Base-by-base conservation (phyloP, 2,329 filamentous ascomycete species). In the Onygena corvina region DNA sequence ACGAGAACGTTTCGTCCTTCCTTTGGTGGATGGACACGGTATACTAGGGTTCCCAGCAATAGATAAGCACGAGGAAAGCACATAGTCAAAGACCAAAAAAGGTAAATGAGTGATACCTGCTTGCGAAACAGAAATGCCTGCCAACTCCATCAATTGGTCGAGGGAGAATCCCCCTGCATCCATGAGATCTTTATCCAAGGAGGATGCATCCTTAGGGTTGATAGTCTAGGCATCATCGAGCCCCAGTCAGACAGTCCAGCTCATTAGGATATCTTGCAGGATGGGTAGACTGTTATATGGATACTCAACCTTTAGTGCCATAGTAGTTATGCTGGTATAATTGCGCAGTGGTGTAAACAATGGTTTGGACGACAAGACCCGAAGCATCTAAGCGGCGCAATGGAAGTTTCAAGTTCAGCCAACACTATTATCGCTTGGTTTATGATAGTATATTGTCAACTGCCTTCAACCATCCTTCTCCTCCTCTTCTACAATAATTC, bases 81-180 rank as follows among this genome's bases (percentile, higher is more conserved):
- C 7, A 31, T 7, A 31, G n/a, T 31, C 30, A 31, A 31, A 8
- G 30, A 40, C 5, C 9, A 9, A 29, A 44, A 4, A 12, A 44
- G 11, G 7, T 11, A 20, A 23, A 14, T 30, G 31, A 47, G 16
- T 16, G 30, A 62, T 63, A 89, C 87, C 81, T 46, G 84, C 88
- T 73, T 96, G 88, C 9, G 90, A 90, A 21, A 96, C 88, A 1
- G 88, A 89, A 0, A 98, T 75, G 0, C 92, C 92, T 36, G 92
- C 92, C 5, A 98, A 72, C 64, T 96, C 92, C 92, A 98, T 96
- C 45, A 98, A 73, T 67, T 98, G 92, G 63, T 96, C 92, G 49
- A 98, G 77, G 8, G 87, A 94, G 69, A 94, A 98, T 6, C 85
- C 88, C 33, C 79, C 79, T 0, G 81, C 79, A 8, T 79, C 77